Evolutionary conservation across 176 grass and related monocot genomes (phyloP).

Genomic region (Thinopyrum elongatum): DNA sequence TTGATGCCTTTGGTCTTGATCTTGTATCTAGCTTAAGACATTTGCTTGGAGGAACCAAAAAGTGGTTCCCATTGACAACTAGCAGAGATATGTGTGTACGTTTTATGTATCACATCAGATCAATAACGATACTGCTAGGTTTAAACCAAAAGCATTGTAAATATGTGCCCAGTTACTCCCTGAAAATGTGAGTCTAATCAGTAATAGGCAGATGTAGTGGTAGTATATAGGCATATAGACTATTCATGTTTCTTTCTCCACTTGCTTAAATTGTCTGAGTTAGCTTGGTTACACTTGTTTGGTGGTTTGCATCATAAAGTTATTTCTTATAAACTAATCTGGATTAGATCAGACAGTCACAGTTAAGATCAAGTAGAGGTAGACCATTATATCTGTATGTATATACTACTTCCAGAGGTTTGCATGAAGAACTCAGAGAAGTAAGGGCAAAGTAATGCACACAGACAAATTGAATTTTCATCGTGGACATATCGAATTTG

Average conservation of each 20-base stretch:
- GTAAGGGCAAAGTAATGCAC: not conserved
- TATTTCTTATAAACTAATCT: not conserved
- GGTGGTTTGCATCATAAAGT: not conserved
- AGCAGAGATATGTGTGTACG: not conserved
- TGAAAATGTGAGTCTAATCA: not conserved
- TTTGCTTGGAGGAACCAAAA: slow-evolving; percentile 6
- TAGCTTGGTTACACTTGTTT: not conserved
- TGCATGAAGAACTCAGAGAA: not conserved
- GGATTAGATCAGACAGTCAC: not conserved
- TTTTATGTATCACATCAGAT: not conserved
- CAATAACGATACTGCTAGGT: not conserved
- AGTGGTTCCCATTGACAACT: not conserved
- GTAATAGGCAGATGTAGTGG: not conserved
- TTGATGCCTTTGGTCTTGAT: not conserved
- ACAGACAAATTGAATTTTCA: not conserved
- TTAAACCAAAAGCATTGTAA: not conserved
- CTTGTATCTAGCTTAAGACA: not conserved
- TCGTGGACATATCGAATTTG: not conserved
- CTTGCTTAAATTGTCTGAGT: slow-evolving; percentile 2
- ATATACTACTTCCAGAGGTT: not conserved
- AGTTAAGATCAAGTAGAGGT: not conserved
- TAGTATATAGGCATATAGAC: slow-evolving; percentile 1
- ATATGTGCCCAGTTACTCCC: slow-evolving; percentile 10
- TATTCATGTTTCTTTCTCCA: not conserved
- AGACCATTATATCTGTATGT: slow-evolving; percentile 9